Percentiles rank a stretch among this genome's conserved stretches.
These are phyloP conservation scores for Glutinoglossum americanum DNA, from an alignment of 495 filamentous ascomycete species.

Conservation along the genomic window DNA sequence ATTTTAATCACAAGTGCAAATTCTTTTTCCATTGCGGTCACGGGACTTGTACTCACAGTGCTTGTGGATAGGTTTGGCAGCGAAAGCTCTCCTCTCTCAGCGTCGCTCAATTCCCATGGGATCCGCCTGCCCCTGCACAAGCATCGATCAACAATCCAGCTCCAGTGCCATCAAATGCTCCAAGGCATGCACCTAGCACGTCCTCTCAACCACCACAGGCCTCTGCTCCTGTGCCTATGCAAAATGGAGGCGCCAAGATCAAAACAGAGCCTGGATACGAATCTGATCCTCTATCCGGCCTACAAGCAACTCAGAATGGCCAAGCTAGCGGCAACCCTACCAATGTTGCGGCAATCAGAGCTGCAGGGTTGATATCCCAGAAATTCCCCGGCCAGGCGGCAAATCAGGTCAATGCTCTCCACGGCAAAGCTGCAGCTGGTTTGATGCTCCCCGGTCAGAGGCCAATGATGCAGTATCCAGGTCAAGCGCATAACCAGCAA, in stretches of 20 bases:
- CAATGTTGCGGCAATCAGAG: constrained; percentile 20
- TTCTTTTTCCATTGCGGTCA: not conserved
- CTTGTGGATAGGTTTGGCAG: constrained; percentile 62
- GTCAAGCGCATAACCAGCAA: constrained; percentile 10
- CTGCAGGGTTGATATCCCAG: constrained; percentile 41
- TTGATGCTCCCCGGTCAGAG: constrained; percentile 22
- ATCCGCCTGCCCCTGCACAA: constrained; percentile 37
- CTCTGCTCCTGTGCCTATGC: constrained; percentile 8
- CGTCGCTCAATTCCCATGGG: constrained; percentile 87
- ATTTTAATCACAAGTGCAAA: not conserved
- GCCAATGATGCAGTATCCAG: constrained; percentile 13
- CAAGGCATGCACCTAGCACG: constrained; percentile 1
- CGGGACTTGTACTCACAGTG: not conserved
- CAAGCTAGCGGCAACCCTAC: not conserved
- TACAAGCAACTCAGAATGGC: not conserved
- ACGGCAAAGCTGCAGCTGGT: constrained; percentile 24
- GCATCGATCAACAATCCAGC: constrained; percentile 27
- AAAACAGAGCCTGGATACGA: constrained; percentile 53
- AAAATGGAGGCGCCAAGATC: constrained; percentile 29
- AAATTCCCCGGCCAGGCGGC: constrained; percentile 53
- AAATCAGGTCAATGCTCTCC: constrained; percentile 44
- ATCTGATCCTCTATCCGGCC: constrained; percentile 6
- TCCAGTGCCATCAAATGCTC: constrained; percentile 38
- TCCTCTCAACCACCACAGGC: not conserved
- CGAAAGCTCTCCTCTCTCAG: constrained; percentile 59